Conservation (phyloP, 257 asterid species). For the Plectranthus barbatus region DNA sequence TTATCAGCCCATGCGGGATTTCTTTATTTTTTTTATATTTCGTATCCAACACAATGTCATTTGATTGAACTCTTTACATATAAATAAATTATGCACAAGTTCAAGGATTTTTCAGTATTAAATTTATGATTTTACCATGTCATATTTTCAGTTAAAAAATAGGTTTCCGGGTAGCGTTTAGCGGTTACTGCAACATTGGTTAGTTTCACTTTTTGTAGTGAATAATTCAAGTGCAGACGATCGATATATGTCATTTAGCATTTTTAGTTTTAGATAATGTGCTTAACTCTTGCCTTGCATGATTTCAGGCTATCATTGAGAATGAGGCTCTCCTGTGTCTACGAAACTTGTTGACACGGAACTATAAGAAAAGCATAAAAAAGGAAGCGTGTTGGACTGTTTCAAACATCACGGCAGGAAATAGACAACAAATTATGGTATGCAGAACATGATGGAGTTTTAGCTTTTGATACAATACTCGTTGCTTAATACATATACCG, state of each 20-base stretch:
- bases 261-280: not conserved
- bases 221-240: not conserved
- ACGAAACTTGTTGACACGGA: conserved; percentile 45
- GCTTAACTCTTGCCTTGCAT: not conserved
- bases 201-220: not conserved
- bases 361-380: conserved; percentile 61
- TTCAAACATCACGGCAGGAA: conserved; percentile 87
- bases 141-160: too few species aligned
- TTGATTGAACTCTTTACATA: too few species aligned
- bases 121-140: too few species aligned
- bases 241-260: not conserved
- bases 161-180: too few species aligned
- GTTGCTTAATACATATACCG: not conserved
- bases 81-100: too few species aligned
- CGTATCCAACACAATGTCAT: too few species aligned
- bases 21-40: too few species aligned
- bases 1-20: too few species aligned
- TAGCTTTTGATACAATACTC: not conserved
- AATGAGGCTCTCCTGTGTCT: conserved; percentile 60
- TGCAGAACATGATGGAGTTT: not conserved
- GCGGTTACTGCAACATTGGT: too few species aligned
- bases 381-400: conserved; percentile 92
- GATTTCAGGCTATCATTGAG: conserved; percentile 56
- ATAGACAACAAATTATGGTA: conserved; percentile 69
- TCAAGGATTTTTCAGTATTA: too few species aligned